Evolutionary conservation across 345 rosid genomes (phyloP), one percentile per base, ranked within the genome.

Genomic region (Boechera stricta): DNA sequence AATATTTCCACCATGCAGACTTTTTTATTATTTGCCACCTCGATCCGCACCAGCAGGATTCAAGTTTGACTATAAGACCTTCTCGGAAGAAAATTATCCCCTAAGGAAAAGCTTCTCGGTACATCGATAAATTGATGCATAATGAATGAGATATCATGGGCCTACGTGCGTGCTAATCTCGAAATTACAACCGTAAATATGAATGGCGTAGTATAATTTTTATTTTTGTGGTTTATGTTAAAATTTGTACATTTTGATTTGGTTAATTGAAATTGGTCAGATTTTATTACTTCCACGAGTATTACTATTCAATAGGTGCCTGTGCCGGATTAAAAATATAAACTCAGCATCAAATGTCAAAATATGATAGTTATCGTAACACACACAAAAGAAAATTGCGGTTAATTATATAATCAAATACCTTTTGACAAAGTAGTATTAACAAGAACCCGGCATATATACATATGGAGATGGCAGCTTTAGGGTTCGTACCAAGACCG

Each of bases 401-500:
- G 18, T 29, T 55, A 21, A 21, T 21, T 21, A 29, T 6, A 44
- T 48, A n/a, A 16, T 48, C 21, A 47, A 47, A n/a, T 49, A 49
- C 26, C 54, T 18, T 67, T 24, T 41, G 54, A 56, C 39, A 28
- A 41, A 56, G 24, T 6, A 41, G 39, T 8, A 35, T 15, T 1
- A 15, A 42, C 32, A 71, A 58, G 57, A 71, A 59, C 13, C 39
- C 51, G 18, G 29, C 4, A 61, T 36, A n/a, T 24, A 35, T 21
- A 18, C n/a, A 31, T 33, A 45, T 47, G 44, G 8, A 64, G 9
- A 48, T 60, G 68, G 45, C 26, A 68, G 63, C 74, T 76, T 60
- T 73, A 64, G 77, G 33, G 7, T 41, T 44, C 31, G 58, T 15
- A 13, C 51, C 53, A 65, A 38, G 11, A 36, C 9, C 33, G 4